Conservation (phyloP, 2,329 filamentous ascomycete genomes). For the Colletotrichum gloeosporioides region DNA sequence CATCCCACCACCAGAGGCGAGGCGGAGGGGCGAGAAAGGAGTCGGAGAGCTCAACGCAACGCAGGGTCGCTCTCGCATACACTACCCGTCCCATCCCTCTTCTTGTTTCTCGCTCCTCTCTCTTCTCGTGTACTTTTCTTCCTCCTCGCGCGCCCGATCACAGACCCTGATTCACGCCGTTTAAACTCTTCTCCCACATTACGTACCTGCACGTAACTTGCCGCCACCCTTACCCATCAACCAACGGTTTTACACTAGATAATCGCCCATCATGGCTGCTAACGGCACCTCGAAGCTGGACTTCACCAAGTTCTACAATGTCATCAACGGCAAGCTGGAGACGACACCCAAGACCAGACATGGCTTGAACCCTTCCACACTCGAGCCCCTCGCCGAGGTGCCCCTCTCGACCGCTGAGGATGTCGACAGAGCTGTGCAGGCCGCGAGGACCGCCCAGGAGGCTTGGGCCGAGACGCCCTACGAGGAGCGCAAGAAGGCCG, state of each 20-base stretch:
- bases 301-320: slow-evolving; percentile 51
- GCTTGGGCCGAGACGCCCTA: slow-evolving; percentile 44
- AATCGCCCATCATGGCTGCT: slow-evolving; percentile 5
- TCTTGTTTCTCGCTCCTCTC: not conserved
- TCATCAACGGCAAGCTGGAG: slow-evolving; percentile 54
- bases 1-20: not conserved
- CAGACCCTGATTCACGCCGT: not conserved
- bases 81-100: not conserved
- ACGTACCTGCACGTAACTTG: not conserved
- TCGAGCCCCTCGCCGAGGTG: slow-evolving; percentile 53
- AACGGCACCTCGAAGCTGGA: slow-evolving; percentile 13
- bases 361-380: slow-evolving; percentile 56
- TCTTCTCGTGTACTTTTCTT: not conserved
- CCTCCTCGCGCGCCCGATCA: not conserved
- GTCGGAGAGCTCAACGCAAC: not conserved
- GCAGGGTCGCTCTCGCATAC: not conserved
- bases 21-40: not conserved
- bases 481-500: slow-evolving; percentile 31
- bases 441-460: slow-evolving; percentile 46
- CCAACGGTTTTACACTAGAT: not conserved
- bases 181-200: not conserved
- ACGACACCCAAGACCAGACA: slow-evolving; percentile 48
- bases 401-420: slow-evolving; percentile 54
- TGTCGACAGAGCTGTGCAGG: slow-evolving; percentile 53
- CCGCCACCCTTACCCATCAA: not conserved